A percentile compares a stretch with the other conserved stretches of the same genome.
Evolutionary conservation across 345 rosid genomes (phyloP).

Genomic region (Microcos paniculata): DNA sequence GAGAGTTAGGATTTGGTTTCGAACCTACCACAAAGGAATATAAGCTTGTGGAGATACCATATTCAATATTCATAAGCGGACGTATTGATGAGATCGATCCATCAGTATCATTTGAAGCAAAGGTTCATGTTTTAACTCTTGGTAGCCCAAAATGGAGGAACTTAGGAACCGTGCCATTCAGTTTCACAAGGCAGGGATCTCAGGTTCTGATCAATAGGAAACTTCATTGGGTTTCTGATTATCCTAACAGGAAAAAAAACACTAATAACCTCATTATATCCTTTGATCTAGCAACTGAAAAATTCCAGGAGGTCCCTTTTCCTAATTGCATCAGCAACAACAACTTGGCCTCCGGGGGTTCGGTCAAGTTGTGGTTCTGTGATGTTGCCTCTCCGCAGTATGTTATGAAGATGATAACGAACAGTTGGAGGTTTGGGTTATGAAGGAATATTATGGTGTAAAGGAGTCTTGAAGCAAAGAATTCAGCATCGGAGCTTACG

Average conservation of each 20-base stretch:
- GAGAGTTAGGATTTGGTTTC: conserved; percentile 58
- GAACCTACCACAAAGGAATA: conserved; percentile 38
- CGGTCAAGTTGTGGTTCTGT: conserved; percentile 52
- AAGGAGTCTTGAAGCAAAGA: conserved; percentile 73
- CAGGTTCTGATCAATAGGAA: conserved; percentile 74
- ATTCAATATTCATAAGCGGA: background rate
- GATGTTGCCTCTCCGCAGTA: conserved; percentile 59
- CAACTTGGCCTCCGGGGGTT: conserved; percentile 39
- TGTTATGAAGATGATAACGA: conserved; percentile 53
- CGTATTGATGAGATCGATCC: no score
- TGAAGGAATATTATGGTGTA: conserved; percentile 63
- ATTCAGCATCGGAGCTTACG: conserved; percentile 54
- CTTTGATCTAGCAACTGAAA: conserved; percentile 69
- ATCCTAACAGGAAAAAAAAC: conserved; percentile 51
- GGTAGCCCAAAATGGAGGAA: conserved; percentile 56
- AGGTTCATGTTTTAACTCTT: conserved; percentile 52
- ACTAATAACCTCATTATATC: conserved; percentile 63
- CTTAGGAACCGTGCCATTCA: conserved; percentile 56
- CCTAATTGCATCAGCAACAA: conserved; percentile 54
- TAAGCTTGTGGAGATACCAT: conserved; percentile 62
- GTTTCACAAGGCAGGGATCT: conserved; percentile 46
- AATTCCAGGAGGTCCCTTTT: conserved; percentile 66
- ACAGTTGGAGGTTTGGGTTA: conserved; percentile 81
- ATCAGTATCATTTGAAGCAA: conserved; percentile 36
- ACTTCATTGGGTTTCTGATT: conserved; percentile 75